Base-by-base conservation (phyloP, 2,329 filamentous ascomycete species). In the Paramyrothecium sp. region DNA sequence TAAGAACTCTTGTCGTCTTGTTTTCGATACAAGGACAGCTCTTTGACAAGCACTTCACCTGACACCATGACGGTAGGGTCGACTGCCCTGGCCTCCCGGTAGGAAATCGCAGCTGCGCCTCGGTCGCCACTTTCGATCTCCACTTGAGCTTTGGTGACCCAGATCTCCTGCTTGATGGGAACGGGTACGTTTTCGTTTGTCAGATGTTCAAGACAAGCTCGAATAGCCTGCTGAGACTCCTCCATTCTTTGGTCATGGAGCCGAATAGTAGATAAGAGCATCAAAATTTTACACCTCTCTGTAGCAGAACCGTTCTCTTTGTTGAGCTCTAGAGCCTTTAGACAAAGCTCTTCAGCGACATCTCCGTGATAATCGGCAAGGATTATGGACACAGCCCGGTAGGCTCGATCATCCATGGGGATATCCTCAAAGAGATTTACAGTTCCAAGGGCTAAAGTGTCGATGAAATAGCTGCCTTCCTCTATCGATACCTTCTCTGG, bases 61-160 rank as follows among this genome's bases (percentile, higher is more conserved):
- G 57, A n/a, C 0, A 63, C 66, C 22, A 65, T 12, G 1, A 23
- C 23, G 26, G 54, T 51, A 1, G 65, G 67, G n/a, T 69, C 67
- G 8, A 59, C 51, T 0, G 46, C 22, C 19, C 49, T 51, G 49
- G 49, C 49, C 11, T 16, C 49, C 10, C 49, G 49, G 49, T 51
- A 51, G n/a, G 49, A 51, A 17, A 19, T 12, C 12, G 49, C 49
- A 16, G 49, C 21, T 12, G 49, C 49, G 11, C 20, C 10, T 13
- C 7, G 23, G n/a, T 51, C 23, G 21, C 22, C 49, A 4, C 30
- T 20, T 26, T 33, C 30, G 4, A 21, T 51, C 13, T 51, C 49
- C 13, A 51, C 49, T 51, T 10, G 19, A 7, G 49, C 49, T 23
- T 51, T 51, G n/a, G 49, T 51, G 21, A 33, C 26, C 49, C 49